phyloP scores from a whole-genome alignment of 208 protist species.

The Vickermania ingenoplastis region DNA sequence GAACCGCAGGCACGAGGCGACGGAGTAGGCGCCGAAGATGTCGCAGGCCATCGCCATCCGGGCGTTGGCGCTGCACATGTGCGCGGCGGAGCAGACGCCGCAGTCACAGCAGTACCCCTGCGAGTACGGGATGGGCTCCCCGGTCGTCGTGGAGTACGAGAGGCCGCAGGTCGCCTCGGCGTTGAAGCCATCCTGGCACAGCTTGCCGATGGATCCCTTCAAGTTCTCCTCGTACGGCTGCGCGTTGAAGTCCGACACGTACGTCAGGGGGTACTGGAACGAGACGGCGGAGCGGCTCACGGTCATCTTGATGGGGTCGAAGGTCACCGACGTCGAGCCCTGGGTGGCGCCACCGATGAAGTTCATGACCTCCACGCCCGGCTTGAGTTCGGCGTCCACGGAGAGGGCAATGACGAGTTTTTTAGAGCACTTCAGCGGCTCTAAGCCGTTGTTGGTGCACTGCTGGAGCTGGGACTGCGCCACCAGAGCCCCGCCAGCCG shows the following conservation, averaged over 20 bases:
- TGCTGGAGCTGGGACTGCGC: conserved; percentile 61
- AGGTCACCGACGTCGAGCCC: conserved; percentile 21
- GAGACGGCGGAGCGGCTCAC: conserved; percentile 46
- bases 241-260: conserved; percentile 75
- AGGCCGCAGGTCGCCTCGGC: conserved; percentile 63
- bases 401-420: conserved; percentile 77
- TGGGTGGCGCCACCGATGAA: conserved; percentile 45
- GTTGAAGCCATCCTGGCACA: conserved; percentile 51
- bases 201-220: conserved; percentile 23
- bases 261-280: conserved; percentile 78
- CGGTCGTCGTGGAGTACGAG: conserved; percentile 18
- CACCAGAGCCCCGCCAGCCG: conserved; percentile 16
- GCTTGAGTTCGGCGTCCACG: conserved; percentile 45
- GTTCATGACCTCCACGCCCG: conserved; percentile 52
- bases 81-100: conserved; percentile 44
- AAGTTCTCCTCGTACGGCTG: conserved; percentile 72
- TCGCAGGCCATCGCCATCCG: conserved; percentile 53
- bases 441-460: conserved; percentile 39
- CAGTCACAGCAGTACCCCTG: conserved; percentile 85
- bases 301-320: conserved; percentile 51
- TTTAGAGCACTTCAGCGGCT: conserved; percentile 39
- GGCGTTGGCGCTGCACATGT: conserved; percentile 39
- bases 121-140: conserved; percentile 55
- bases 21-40: conserved; percentile 34
- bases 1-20: conserved; percentile 80